Base-by-base conservation (phyloP, 495 filamentous ascomycete genomes). In the Tetracladium setigerum region DNA sequence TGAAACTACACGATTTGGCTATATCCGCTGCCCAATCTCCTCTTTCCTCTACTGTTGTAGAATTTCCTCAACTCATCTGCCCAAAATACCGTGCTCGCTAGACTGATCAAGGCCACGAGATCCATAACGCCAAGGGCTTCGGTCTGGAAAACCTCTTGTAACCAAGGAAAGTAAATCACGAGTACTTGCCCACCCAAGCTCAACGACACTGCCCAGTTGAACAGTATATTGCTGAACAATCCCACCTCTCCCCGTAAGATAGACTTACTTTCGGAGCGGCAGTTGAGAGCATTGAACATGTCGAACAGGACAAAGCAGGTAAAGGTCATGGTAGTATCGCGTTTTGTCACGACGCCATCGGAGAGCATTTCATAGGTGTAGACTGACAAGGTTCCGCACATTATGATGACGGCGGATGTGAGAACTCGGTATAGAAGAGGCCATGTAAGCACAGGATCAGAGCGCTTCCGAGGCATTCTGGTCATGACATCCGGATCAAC, bases 291-390 rank as follows among this genome's bases (percentile, higher is more conserved):
- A 63, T 96, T 95, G 71, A 95, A 94, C 92, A 98, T 97, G 69
- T 98, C 92, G 63, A 95, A 98, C 19, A 97, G 73, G 17, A 98
- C 92, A 59, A 98, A 98, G 66, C 87, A 94, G 16, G 92, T 98
- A 63, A 98, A 98, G 1, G 92, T 98, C 88, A 96, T 95, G 47
- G 92, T 98, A 13, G 92, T 98, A 69, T 98, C 92, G 57, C 94
- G 88, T 24, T 84, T 87, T 10, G 81, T 95, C 42, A 96, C 84
- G 38, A 80, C 67, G 39, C 88, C 81, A 54, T 91, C 86, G 2
- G 49, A 47, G 34, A 77, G 61, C 87, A 98, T 95, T 62, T 97
- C 91, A 61, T 82, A 82, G 42, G 83, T 78, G 65, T 98, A 98
- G 49, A 94, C 84, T 27, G 84, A 70, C 67, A 98, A 83, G 1